phyloP scores from a whole-genome alignment of 2,329 filamentous ascomycete species.

The Colletotrichum musae region DNA sequence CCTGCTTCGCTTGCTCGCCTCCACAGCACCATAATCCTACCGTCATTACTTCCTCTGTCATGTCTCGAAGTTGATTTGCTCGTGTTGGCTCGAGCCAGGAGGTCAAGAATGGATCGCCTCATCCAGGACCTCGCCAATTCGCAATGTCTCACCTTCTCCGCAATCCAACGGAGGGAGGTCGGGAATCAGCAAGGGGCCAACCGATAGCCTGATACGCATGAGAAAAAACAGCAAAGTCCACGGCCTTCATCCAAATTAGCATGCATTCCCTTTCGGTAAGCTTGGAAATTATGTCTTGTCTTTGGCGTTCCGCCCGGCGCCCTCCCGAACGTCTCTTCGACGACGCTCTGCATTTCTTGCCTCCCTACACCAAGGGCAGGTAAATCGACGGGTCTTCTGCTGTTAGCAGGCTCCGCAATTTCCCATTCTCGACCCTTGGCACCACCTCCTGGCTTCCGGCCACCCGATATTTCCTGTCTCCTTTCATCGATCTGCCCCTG shows the following conservation, averaged over 20 bases:
- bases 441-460: neutral
- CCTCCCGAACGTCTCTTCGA: constrained; percentile 27
- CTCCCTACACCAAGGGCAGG: constrained; percentile 12
- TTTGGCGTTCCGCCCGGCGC: constrained; percentile 21
- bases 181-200: constrained; percentile 30
- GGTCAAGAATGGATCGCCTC: constrained; percentile 39
- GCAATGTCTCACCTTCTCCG: constrained; percentile 37
- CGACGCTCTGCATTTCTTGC: constrained; percentile 3
- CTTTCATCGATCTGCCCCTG: constrained; percentile 26
- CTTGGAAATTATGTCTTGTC: constrained; percentile 27
- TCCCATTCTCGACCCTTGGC: neutral
- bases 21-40: neutral
- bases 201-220: constrained; percentile 12
- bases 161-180: constrained; percentile 36
- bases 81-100: constrained; percentile 13
- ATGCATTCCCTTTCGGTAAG: constrained; percentile 9
- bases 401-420: neutral
- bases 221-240: constrained; percentile 5
- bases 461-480: neutral
- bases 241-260: constrained; percentile 9
- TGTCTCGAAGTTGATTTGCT: constrained; percentile 10
- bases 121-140: constrained; percentile 20
- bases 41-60: neutral
- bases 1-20: neutral
- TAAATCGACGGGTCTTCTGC: neutral